Evolutionary conservation across 2,329 filamentous ascomycete genomes (phyloP), one percentile per base, ranked within the genome.

Genomic region (Aspergillus japonicus): DNA sequence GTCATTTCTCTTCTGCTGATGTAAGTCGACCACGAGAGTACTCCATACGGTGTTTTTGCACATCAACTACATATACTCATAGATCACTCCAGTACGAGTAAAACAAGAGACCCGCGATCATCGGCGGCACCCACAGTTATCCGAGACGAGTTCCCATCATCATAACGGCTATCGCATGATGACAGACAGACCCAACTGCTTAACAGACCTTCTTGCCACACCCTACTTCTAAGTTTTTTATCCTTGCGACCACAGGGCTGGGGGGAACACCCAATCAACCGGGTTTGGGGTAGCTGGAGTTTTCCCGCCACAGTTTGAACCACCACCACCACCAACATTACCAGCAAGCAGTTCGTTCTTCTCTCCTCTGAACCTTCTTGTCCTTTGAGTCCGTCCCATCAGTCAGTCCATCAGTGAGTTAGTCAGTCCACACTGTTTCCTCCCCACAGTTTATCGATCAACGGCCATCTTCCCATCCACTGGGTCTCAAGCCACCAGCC

Each of bases 251-350:
- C 52, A 31, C 52, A 47, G 39, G 52, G 19, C 52, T 26, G 39
- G 39, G 47, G 39, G 39, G 6, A 44, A 44, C 14, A 12, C 47
- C 52, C 52, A 47, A 23, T 39, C 52, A 47, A 54, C 39, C 52
- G 52, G 52, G 52, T 33, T 31, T 23, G 42, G 26, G 44, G 23
- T 47, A 44, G 44, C 42, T 54, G 42, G 42, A 47, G 26, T 29
- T 44, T 55, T 33, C 53, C 53, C 53, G 53, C 53, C 53, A 55
- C 53, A 55, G n/a, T 12, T 47, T 55, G 53, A 55, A 55, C 53
- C 26, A 54, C 16, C 52, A 35, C 33, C 12, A 35, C 14, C 33
- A 35, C 33, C 14, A 35, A 5, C 33, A 35, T 16, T 16, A 35
- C 33, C 33, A 35, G 26, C 33, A 35, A 16, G 11, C 14, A 31